phyloP scores from a whole-genome alignment of 768 basidiomycete species.

The Trametes sanguinea region DNA sequence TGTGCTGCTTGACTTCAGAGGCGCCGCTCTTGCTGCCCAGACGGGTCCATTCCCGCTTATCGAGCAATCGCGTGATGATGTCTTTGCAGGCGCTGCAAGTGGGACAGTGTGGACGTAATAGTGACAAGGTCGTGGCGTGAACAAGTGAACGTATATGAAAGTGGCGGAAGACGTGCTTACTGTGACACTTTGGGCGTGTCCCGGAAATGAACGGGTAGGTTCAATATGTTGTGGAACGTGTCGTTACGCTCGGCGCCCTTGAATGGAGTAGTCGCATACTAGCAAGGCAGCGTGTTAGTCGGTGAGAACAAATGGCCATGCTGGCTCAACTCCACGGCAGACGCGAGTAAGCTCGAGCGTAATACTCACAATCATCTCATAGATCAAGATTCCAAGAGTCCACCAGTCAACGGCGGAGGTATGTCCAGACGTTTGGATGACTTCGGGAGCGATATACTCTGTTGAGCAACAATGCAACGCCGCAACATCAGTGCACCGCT shows the following conservation, averaged over 20 bases:
- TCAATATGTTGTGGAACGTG: constrained; percentile 94
- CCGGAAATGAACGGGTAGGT: constrained; percentile 82
- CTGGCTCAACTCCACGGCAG: constrained; percentile 8
- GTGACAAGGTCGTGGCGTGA: constrained; percentile 16
- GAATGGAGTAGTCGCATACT: constrained; percentile 99
- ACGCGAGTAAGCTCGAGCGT: neutral
- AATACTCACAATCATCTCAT: constrained; percentile 94
- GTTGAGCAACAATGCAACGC: constrained; percentile 32
- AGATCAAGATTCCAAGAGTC: constrained; percentile 97
- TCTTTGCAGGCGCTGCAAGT: constrained; percentile 79
- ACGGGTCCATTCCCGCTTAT: constrained; percentile 88
- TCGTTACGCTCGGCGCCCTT: constrained; percentile 93
- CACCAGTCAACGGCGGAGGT: constrained; percentile 99
- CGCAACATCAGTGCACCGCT: constrained; percentile 20
- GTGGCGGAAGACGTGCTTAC: constrained; percentile 43
- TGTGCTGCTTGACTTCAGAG: constrained; percentile 98
- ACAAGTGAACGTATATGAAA: constrained; percentile 9
- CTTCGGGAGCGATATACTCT: constrained; percentile 99
- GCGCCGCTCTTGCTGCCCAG: constrained; percentile 93
- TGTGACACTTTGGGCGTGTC: constrained; percentile 79
- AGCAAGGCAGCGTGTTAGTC: constrained; percentile 26
- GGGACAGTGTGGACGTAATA: constrained; percentile 17
- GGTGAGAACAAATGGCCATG: constrained; percentile 6
- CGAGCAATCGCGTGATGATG: constrained; percentile 80
- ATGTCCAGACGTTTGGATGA: constrained; percentile 94